Conservation (phyloP, 2,329 filamentous ascomycete species). For the Mycosphaerella sp. region DNA sequence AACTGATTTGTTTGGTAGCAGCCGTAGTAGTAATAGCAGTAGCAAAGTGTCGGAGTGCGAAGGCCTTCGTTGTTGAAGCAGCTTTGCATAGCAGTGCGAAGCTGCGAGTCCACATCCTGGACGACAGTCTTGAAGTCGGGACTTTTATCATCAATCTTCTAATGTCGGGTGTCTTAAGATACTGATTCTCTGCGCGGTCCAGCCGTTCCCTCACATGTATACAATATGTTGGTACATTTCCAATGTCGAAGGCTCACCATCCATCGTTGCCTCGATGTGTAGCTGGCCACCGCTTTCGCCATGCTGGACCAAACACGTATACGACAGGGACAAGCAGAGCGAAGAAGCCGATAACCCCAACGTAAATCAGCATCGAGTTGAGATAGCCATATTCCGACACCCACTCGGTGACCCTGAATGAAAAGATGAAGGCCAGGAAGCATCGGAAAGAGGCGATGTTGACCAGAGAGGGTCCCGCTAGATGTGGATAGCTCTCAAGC, state of each 20-base stretch:
- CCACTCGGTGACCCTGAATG: conserved; percentile 29
- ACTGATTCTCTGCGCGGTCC: not conserved
- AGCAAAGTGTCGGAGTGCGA: no score
- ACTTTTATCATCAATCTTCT: no score
- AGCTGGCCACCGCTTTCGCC: conserved; percentile 24
- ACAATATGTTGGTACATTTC: not conserved
- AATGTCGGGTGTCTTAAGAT: no score
- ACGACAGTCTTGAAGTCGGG: no score
- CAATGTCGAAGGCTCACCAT: conserved; percentile 3
- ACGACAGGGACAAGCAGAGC: conserved; percentile 27
- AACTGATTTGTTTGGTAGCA: no score
- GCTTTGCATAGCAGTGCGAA: no score
- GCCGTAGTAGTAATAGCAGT: no score
- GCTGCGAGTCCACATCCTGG: no score
- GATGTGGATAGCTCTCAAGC: conserved; percentile 31
- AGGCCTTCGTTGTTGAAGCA: no score
- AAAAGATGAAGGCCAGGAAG: conserved; percentile 29
- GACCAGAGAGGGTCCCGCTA: conserved; percentile 31
- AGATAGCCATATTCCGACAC: conserved; percentile 27
- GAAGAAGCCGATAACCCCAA: conserved; percentile 26
- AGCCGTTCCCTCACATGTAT: not conserved
- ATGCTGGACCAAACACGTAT: conserved; percentile 22
- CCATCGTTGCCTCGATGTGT: conserved; percentile 9
- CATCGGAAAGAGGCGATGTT: conserved; percentile 32
- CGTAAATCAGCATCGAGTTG: conserved; percentile 28